Conservation (phyloP, 352 stramenopile species). For the Pythium oligandrum region DNA sequence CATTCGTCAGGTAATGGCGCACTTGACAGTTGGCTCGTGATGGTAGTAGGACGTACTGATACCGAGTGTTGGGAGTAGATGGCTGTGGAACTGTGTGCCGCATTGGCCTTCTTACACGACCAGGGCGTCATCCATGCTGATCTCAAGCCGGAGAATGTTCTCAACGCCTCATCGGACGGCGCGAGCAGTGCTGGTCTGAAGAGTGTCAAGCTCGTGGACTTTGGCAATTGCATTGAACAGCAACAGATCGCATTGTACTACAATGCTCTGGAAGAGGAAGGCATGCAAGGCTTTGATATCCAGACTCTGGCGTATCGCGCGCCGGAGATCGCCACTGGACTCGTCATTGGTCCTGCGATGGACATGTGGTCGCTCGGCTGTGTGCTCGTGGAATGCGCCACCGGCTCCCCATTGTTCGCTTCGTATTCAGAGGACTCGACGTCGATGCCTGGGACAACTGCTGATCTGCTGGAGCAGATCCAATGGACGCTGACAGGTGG, state of each 20-base stretch:
- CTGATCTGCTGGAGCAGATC: not conserved
- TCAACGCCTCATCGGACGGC: constrained; percentile 2
- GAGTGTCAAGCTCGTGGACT: constrained; percentile 63
- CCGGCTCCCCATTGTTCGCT: constrained; percentile 52
- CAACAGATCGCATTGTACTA: constrained; percentile 30
- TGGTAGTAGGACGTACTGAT: not conserved
- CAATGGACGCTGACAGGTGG: constrained; percentile 6
- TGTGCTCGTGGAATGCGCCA: constrained; percentile 58
- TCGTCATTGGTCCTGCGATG: constrained; percentile 52
- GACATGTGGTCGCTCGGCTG: constrained; percentile 82
- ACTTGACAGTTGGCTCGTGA: not conserved
- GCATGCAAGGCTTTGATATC: constrained; percentile 48
- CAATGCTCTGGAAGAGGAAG: constrained; percentile 8
- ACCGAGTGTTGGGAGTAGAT: constrained; percentile 22
- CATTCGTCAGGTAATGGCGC: constrained; percentile 27
- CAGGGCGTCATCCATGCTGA: constrained; percentile 68
- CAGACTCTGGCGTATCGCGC: constrained; percentile 72
- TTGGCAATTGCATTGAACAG: constrained; percentile 66
- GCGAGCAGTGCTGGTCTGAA: not conserved
- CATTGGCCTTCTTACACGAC: constrained; percentile 55
- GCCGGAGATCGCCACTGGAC: constrained; percentile 58
- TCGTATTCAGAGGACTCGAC: constrained; percentile 3
- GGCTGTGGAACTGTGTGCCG: constrained; percentile 57
- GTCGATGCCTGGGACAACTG: not conserved
- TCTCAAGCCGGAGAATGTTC: constrained; percentile 78